A percentile compares a stretch with the other conserved stretches of the same genome.
Conservation (phyloP, 495 filamentous ascomycete species). For the Letharia columbiana region DNA sequence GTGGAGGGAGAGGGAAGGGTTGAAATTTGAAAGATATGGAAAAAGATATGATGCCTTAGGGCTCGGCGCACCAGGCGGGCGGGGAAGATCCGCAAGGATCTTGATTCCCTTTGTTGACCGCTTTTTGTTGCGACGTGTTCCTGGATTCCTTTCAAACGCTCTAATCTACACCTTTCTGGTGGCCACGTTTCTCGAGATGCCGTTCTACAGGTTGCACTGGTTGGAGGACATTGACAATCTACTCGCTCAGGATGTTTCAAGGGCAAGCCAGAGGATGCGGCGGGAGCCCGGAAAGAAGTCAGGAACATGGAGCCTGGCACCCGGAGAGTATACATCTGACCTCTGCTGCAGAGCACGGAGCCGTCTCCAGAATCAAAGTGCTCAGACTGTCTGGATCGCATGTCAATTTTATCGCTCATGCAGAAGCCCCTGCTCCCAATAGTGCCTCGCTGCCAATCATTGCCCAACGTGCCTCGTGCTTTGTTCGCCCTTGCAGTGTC, state of each 20-base stretch:
- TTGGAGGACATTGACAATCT: neutral
- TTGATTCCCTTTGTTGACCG: slow-evolving; percentile 10
- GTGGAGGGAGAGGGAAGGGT: neutral
- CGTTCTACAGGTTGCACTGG: slow-evolving; percentile 5
- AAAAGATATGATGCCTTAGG: slow-evolving; percentile 13
- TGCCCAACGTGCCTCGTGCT: slow-evolving; percentile 12
- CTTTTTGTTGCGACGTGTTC: slow-evolving; percentile 5
- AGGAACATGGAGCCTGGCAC: too few species aligned
- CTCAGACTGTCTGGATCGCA: slow-evolving; percentile 10
- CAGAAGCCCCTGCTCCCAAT: slow-evolving; percentile 7
- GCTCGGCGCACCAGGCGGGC: neutral
- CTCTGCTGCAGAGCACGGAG: neutral
- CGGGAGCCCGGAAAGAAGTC: neutral
- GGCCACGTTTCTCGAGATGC: slow-evolving; percentile 9
- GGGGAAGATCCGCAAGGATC: slow-evolving; percentile 7
- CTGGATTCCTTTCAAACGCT: slow-evolving; percentile 10
- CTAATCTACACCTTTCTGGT: slow-evolving; percentile 9
- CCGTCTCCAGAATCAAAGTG: neutral
- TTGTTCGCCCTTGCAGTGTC: slow-evolving; percentile 2
- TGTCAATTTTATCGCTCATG: slow-evolving; percentile 15
- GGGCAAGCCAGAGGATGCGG: neutral
- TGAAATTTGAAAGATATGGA: neutral
- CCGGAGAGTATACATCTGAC: neutral
- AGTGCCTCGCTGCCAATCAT: slow-evolving; percentile 14
- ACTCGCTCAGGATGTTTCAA: neutral